These are phyloP conservation scores for Angophora floribunda DNA, from an alignment of 345 rosid genomes.

Conservation along the genomic window DNA sequence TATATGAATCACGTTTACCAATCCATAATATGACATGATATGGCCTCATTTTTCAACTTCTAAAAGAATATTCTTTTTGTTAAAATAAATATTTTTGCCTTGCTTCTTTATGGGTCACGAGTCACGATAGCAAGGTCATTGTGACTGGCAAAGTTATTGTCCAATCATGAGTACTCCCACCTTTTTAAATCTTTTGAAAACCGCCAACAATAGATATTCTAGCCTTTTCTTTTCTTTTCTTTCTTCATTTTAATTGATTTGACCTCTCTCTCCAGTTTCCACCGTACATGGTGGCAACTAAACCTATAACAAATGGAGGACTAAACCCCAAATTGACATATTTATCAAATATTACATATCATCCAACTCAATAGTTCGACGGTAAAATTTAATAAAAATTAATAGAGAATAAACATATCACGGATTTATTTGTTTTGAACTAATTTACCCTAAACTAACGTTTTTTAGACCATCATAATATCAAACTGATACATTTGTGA, in stretches of 20 bases:
- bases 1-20: not conserved
- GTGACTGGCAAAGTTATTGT: not conserved
- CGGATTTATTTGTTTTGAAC: no score
- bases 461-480: no score
- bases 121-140: not conserved
- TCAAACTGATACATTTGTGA: no score
- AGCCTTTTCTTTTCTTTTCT: not conserved
- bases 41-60: not conserved
- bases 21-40: not conserved
- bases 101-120: not conserved
- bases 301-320: no score
- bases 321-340: no score
- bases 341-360: no score
- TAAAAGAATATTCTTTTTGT: not conserved
- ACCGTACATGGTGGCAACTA: not conserved
- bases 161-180: not conserved
- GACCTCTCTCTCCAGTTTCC: not conserved
- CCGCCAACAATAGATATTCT: not conserved
- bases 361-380: no score
- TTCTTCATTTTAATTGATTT: no score
- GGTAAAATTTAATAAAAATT: no score
- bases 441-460: no score
- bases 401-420: rapidly evolving
- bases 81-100: not conserved
- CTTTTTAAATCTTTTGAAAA: not conserved